phyloP scores from a whole-genome alignment of 192 early-diverging fungal genomes.

The Coemansia sp. region DNA sequence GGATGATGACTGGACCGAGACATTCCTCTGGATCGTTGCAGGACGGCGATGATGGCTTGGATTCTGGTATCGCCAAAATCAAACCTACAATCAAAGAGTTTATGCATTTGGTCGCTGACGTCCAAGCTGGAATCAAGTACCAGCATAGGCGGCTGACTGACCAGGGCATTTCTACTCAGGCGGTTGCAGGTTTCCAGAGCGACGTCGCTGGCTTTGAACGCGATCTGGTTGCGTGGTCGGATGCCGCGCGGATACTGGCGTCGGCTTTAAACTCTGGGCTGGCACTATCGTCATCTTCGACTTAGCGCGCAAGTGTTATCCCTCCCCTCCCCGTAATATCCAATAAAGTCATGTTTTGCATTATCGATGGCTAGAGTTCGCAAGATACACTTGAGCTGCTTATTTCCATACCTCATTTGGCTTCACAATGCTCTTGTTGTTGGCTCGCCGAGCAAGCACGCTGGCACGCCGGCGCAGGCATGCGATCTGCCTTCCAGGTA shows the following conservation, averaged over 20 bases:
- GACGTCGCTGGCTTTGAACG: conserved; percentile 39
- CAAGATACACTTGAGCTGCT: too few relatives aligned
- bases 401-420: too few relatives aligned
- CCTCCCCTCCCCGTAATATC: too few relatives aligned
- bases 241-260: conserved; percentile 37
- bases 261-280: conserved; percentile 16
- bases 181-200: conserved; percentile 24
- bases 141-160: conserved; percentile 28
- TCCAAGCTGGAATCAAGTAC: conserved; percentile 31
- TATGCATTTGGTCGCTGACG: conserved; percentile 33
- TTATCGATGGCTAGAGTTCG: too few relatives aligned
- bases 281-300: background rate
- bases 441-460: background rate
- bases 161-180: conserved; percentile 26
- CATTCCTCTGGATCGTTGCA: background rate
- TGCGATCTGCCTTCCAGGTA: background rate
- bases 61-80: conserved; percentile 9
- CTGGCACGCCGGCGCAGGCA: background rate
- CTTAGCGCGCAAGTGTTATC: too few relatives aligned
- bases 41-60: conserved; percentile 2
- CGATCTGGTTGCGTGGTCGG: conserved; percentile 40
- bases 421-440: background rate
- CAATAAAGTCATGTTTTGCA: too few relatives aligned
- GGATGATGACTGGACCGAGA: conserved; percentile 35
- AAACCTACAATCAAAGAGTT: conserved; percentile 33